Evolutionary conservation across 768 basidiomycete species (phyloP), one percentile per base, ranked within the genome.

Genomic region (Holtermanniella nyarrowii): DNA sequence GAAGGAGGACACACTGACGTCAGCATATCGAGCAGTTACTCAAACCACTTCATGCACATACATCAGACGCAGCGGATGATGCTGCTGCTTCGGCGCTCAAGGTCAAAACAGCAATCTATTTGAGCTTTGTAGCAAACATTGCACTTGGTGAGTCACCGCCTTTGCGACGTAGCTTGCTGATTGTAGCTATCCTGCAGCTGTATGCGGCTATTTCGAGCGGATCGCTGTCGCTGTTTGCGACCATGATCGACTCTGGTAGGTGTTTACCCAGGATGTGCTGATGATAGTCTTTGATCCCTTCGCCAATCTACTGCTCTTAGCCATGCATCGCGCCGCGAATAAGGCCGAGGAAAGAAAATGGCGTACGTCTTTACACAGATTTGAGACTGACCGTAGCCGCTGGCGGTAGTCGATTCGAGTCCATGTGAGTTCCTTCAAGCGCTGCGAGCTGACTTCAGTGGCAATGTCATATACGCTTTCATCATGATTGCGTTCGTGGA

Each of bases 41-140:
- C 26, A 95, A 93, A 71, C 80, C 89, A 0, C 84, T 97, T 80
- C 85, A 88, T 27, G 82, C 84, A 26, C 86, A 90, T 63, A 88
- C 88, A 0, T 78, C 80, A 46, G 87, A 93, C 61, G 89, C 88
- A 14, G 78, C 76, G 54, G 76, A 77, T 12, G 80, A 82, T 26
- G 84, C 83, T 66, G 79, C 83, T 27, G 76, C 77, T 25, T 75
- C 78, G 31, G 82, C 85, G 18, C 60, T 86, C 22, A 53, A 91
- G 86, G 81, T 96, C 57, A 86, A 84, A 73, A 84, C 91, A 42
- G 93, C 91, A 3, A 74, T 96, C 31, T 86, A 81, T 72, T 82
- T 84, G 12, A 88, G 86, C 63, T 76, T 97, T n/a, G 63, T 79
- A 26, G 78, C 80, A 42, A 97, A 97, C 70, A 72, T 86, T 53